Evolutionary conservation across 225 moss, liverwort and hornwort genomes (phyloP).

Genomic region (Ulota crispa): DNA sequence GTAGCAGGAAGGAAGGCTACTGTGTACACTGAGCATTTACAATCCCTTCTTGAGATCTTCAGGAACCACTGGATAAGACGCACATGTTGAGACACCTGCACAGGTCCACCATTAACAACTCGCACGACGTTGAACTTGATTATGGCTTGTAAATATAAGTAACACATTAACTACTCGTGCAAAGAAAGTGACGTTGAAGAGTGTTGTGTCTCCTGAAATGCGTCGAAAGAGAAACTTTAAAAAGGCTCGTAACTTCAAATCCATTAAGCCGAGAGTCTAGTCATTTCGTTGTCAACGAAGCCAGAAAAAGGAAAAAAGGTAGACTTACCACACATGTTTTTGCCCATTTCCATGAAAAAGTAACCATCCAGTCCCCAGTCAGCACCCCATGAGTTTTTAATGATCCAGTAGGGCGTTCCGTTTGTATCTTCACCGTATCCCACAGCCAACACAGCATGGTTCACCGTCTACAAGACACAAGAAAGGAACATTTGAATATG

Average conservation of each 20-base stretch:
- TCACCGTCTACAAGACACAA: conserved; percentile 70
- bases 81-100: conserved; percentile 89
- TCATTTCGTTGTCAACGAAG: neutral
- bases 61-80: conserved; percentile 90
- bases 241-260: no score
- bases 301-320: neutral
- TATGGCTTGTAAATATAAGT: neutral
- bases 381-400: conserved; percentile 95
- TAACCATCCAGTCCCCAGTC: conserved; percentile 82
- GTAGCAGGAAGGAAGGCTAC: neutral
- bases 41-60: conserved; percentile 60
- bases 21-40: conserved; percentile 13
- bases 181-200: neutral
- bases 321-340: conserved; percentile 98
- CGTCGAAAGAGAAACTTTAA: neutral
- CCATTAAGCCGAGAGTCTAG: neutral
- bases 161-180: neutral
- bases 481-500: neutral
- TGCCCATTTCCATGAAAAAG: conserved; percentile 92
- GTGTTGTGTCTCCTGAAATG: neutral
- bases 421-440: conserved; percentile 72
- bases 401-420: conserved; percentile 85
- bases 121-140: neutral
- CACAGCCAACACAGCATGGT: conserved; percentile 96
- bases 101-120: neutral